phyloP scores from a whole-genome alignment of 805 yeast species.

The Hanseniaspora guilliermondii region DNA sequence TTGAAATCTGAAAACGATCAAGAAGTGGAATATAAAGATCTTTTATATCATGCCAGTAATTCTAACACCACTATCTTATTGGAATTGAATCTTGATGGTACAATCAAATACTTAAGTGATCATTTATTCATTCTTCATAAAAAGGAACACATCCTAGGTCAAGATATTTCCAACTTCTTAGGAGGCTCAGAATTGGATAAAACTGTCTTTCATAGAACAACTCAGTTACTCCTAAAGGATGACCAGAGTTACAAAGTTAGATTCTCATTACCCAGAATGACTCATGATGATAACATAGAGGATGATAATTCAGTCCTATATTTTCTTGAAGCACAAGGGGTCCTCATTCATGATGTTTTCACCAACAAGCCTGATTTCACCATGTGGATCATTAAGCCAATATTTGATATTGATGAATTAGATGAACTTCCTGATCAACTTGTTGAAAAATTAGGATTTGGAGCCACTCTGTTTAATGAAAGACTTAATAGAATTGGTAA shows the following conservation, averaged over 20 bases:
- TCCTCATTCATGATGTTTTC: constrained; percentile 53
- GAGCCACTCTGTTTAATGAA: constrained; percentile 68
- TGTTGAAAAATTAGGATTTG: constrained; percentile 73
- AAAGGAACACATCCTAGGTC: constrained; percentile 39
- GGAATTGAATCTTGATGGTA: constrained; percentile 72
- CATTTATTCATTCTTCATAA: constrained; percentile 79
- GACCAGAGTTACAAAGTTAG: constrained; percentile 68
- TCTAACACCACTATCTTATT: constrained; percentile 64
- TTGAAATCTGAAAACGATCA: not conserved
- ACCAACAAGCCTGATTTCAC: constrained; percentile 59
- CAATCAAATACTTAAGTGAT: constrained; percentile 57
- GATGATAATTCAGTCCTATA: not conserved
- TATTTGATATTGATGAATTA: constrained; percentile 46
- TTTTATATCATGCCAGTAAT: constrained; percentile 51
- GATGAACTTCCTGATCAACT: constrained; percentile 59
- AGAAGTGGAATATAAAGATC: constrained; percentile 32
- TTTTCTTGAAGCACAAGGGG: constrained; percentile 89
- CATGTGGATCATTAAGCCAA: constrained; percentile 87
- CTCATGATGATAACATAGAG: not conserved
- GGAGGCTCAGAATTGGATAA: constrained; percentile 54
- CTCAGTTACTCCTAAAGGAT: constrained; percentile 54
- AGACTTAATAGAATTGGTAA: constrained; percentile 57
- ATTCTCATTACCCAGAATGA: constrained; percentile 30
- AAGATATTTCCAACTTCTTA: constrained; percentile 51
- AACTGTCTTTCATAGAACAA: constrained; percentile 56